Evolutionary conservation across 495 filamentous ascomycete genomes (phyloP).

Genomic region (Trichoderma erinaceum): DNA sequence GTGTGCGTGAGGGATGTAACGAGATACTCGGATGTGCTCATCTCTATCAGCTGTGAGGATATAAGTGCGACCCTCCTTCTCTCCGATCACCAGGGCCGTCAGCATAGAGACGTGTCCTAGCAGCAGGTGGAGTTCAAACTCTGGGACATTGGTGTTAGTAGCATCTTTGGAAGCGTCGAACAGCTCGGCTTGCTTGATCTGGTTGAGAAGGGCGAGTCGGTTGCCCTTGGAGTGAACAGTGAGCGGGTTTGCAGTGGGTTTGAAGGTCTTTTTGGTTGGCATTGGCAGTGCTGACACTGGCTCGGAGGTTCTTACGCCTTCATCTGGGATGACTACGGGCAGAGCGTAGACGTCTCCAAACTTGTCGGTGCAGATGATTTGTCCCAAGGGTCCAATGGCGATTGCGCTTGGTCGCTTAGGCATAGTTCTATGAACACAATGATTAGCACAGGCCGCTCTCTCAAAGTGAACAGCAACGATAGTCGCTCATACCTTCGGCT

Average conservation of each 20-base stretch:
- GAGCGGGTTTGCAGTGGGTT: constrained; percentile 57
- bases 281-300: constrained; percentile 3
- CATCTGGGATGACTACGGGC: constrained; percentile 55
- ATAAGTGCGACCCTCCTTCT: constrained; percentile 48
- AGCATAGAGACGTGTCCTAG: constrained; percentile 94
- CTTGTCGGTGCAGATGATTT: constrained; percentile 80
- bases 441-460: constrained; percentile 3
- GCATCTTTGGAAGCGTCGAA: constrained; percentile 32
- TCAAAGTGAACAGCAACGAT: neutral
- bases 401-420: constrained; percentile 81
- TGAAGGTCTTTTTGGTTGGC: constrained; percentile 20
- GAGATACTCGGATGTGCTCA: constrained; percentile 91
- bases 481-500: constrained; percentile 61
- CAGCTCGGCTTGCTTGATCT: constrained; percentile 48
- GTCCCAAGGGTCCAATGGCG: constrained; percentile 57
- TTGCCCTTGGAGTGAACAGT: constrained; percentile 85
- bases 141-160: constrained; percentile 38
- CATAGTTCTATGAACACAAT: constrained; percentile 56
- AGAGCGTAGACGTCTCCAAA: constrained; percentile 92
- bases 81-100: constrained; percentile 58
- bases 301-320: neutral
- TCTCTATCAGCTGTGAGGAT: constrained; percentile 89
- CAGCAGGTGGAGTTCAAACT: constrained; percentile 66
- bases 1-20: constrained; percentile 74
- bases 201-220: constrained; percentile 64